A percentile compares a stretch with the other conserved stretches of the same genome.
These are phyloP conservation scores for Verticillium zaregamsianum DNA, from an alignment of 2,329 filamentous ascomycete genomes.

Conservation along the genomic window DNA sequence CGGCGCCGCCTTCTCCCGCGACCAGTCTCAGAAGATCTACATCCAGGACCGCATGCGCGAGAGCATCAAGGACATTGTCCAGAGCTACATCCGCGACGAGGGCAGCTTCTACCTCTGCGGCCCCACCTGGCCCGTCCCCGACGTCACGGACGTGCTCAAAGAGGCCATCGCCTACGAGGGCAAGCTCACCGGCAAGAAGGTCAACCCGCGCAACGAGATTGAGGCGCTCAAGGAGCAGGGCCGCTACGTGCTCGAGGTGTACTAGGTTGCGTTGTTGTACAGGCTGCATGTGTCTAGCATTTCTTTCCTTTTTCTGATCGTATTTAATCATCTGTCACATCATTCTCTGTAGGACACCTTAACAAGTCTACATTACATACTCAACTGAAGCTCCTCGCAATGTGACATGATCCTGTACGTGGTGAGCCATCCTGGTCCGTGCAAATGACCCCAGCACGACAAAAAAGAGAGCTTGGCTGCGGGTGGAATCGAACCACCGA, in stretches of 20 bases:
- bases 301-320: neutral
- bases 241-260: conserved; percentile 94
- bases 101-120: conserved; percentile 97
- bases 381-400: neutral
- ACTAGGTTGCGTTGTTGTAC: conserved; percentile 47
- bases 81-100: conserved; percentile 82
- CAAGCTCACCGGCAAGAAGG: conserved; percentile 68
- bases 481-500: neutral
- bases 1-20: conserved; percentile 89
- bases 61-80: conserved; percentile 74
- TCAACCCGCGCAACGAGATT: conserved; percentile 85
- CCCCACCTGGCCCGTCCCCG: conserved; percentile 96
- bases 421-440: too few species aligned
- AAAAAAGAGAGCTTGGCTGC: neutral
- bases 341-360: neutral
- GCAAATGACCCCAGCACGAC: too few species aligned
- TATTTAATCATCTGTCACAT: neutral
- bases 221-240: conserved; percentile 94
- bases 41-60: conserved; percentile 98
- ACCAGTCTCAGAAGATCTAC: conserved; percentile 98
- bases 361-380: neutral
- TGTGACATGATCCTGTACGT: neutral
- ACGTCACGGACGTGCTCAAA: conserved; percentile 89
- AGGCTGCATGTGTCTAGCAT: neutral
- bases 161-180: conserved; percentile 83